Evolutionary conservation across 768 basidiomycete genomes (phyloP).

Genomic region (Termitomyces titanicus): DNA sequence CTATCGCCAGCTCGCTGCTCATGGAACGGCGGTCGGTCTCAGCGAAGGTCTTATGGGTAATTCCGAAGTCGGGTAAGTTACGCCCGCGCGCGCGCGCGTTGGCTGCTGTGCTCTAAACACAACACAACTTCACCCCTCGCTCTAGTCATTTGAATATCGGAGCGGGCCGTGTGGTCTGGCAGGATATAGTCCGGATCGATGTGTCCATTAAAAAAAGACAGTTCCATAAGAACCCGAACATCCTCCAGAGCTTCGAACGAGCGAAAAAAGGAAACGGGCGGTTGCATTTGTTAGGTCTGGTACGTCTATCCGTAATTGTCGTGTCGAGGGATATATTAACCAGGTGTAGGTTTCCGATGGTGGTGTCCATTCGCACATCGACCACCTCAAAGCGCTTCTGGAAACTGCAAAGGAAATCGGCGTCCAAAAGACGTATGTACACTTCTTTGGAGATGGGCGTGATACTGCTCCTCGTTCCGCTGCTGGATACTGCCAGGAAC

Average conservation of each 20-base stretch:
- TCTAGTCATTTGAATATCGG: constrained; percentile 89
- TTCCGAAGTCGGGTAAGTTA: constrained; percentile 92
- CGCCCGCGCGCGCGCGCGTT: no score
- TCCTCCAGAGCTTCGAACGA: constrained; percentile 67
- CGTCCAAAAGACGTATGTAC: constrained; percentile 84
- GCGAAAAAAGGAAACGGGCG: constrained; percentile 84
- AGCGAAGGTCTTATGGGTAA: constrained; percentile 97
- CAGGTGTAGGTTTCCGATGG: constrained; percentile 77
- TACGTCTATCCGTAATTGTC: constrained; percentile 30
- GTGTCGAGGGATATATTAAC: background rate
- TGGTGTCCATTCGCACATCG: constrained; percentile 95
- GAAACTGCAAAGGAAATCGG: constrained; percentile 85
- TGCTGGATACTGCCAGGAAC: constrained; percentile 69
- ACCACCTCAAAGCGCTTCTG: constrained; percentile 84
- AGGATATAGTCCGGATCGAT: constrained; percentile 95
- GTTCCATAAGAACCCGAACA: constrained; percentile 75
- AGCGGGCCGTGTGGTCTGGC: constrained; percentile 94
- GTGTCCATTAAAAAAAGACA: constrained; percentile 84
- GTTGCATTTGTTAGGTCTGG: constrained; percentile 85
- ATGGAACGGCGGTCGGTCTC: constrained; percentile 89
- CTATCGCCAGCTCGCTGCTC: constrained; percentile 71
- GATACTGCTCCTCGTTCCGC: constrained; percentile 90
- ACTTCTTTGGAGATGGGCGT: constrained; percentile 94
- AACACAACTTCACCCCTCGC: no score
- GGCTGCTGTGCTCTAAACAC: no score